Evolutionary conservation across 768 basidiomycete species (phyloP), one percentile per base, ranked within the genome.

Genomic region (Suillus sp.): DNA sequence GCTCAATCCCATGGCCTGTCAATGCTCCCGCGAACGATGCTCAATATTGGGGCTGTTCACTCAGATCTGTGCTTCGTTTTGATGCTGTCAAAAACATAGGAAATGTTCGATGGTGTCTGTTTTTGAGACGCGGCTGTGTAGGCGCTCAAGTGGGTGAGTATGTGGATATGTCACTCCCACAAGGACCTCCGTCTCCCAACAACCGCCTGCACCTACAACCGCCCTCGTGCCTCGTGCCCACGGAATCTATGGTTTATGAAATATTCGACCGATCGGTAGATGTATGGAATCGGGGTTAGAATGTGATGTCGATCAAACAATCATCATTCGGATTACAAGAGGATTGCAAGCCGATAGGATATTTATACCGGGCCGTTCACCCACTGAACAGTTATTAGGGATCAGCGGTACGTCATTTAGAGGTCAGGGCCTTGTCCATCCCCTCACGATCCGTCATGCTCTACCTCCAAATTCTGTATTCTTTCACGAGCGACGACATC

Each of bases 401-500:
- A 40, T 18, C 3, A 57, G 27, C 18, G 18, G 38, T 38, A 18
- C 22, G 37, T 38, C 25, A 56, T 10, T 3, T 2, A 11, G 1
- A 57, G 11, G 34, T 6, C 2, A 57, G 38, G 56, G 38, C 37
- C 18, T 57, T 13, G 25, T 40, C 10, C 38, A 57, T 57, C 25
- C 56, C 56, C 22, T 40, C 38, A 30, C 55, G 10, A 40, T 40
- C 10, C 10, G 27, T 18, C 9, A 57, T 57, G 56, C 25, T 27
- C 18, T 63, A 73, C 50, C 62, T 74, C 34, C 70, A 74, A 53
- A 76, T 71, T 25, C 40, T 76, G 34, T 79, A 76, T 60, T 76
- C 81, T 37, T 83, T 83, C 71, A 79, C 76, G 27, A 77, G 78
- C 65, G 78, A 81, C 16, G 83, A 84, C 65, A 74, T 82, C 64